phyloP scores from a whole-genome alignment of 2,329 filamentous ascomycete species.

The Ceratocystis colombiana region DNA sequence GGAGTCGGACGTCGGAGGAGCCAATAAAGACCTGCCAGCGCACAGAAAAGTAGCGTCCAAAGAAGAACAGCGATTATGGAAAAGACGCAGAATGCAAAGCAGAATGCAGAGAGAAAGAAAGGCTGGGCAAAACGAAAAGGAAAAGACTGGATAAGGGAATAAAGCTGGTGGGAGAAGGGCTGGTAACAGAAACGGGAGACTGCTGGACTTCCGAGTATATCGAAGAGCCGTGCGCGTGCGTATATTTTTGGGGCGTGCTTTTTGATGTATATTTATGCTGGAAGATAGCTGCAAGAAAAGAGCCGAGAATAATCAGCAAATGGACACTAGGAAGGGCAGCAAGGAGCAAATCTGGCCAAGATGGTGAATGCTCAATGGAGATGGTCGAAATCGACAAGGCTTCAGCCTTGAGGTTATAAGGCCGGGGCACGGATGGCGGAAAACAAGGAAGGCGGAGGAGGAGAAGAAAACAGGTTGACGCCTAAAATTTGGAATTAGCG shows the following conservation, averaged over 20 bases:
- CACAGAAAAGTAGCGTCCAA: slow-evolving; percentile 7
- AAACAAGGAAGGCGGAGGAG: background rate
- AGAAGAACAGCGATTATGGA: slow-evolving; percentile 7
- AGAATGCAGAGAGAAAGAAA: slow-evolving; percentile 9
- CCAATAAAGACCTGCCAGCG: slow-evolving; percentile 15
- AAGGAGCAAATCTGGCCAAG: no score
- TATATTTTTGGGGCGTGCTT: no score
- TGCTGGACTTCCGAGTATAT: background rate
- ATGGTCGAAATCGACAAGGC: no score
- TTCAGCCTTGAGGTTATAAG: no score
- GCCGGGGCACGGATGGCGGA: no score
- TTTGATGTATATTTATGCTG: no score
- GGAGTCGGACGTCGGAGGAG: slow-evolving; percentile 9
- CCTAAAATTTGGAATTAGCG: background rate
- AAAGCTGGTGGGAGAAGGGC: background rate
- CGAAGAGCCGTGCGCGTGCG: no score
- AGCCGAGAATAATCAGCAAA: no score
- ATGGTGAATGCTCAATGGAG: no score
- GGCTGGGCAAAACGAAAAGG: background rate
- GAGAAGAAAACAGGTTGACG: background rate
- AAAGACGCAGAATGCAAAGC: background rate
- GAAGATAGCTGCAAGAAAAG: no score
- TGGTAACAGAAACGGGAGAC: background rate
- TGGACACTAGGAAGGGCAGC: no score
- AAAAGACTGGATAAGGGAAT: background rate